Conservation (phyloP, 257 asterid genomes). For the Nicotiana undulata region DNA sequence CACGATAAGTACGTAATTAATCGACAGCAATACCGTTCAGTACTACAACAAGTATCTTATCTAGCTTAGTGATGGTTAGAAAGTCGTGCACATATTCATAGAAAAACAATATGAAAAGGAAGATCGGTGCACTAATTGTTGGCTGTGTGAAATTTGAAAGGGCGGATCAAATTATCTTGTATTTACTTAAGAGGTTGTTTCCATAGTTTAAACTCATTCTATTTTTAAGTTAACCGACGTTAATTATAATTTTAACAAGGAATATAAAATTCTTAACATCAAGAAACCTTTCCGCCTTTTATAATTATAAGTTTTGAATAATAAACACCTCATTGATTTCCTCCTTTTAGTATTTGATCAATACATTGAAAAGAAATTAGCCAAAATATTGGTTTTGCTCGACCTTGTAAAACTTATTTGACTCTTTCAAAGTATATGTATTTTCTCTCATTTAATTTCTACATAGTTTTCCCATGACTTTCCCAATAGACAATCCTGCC, state of each 20-base stretch:
- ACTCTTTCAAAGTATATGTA: background rate
- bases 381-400: background rate
- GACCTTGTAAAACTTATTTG: background rate
- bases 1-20: background rate
- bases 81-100: background rate
- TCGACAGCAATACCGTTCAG: background rate
- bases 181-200: too few species aligned
- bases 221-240: background rate
- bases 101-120: too few species aligned
- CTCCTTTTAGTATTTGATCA: too few species aligned
- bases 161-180: background rate
- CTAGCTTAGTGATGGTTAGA: background rate
- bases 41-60: too few species aligned
- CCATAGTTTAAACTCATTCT: too few species aligned
- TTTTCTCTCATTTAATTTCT: background rate
- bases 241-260: background rate
- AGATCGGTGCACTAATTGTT: too few species aligned
- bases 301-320: too few species aligned
- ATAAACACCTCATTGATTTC: background rate
- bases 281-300: background rate
- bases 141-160: too few species aligned
- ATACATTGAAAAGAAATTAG: background rate
- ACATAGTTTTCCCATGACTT: background rate
- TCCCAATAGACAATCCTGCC: background rate
- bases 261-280: background rate